Conservation (phyloP, 2,329 filamentous ascomycete species). For the Colletotrichum theobromicola region DNA sequence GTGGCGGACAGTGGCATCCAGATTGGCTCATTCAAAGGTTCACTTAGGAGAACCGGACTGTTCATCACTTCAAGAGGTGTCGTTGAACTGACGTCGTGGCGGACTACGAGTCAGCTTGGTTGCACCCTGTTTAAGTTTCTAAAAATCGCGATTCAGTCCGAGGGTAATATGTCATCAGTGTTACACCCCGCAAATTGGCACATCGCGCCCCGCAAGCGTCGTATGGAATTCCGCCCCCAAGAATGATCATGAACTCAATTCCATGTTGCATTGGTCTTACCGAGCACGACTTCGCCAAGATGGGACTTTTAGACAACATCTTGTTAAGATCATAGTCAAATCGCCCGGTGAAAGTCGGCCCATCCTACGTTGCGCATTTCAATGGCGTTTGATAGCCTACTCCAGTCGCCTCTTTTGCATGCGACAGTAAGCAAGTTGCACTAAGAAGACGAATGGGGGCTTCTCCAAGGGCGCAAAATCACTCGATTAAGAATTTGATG, state of each 20-base stretch:
- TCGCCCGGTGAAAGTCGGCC: neutral
- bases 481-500: neutral
- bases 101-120: neutral
- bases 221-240: neutral
- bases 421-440: neutral
- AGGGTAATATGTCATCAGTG: neutral
- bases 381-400: neutral
- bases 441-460: neutral
- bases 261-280: neutral
- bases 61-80: neutral
- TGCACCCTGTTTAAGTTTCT: neutral
- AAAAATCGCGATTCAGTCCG: neutral
- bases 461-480: neutral
- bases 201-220: neutral
- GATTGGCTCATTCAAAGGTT: neutral
- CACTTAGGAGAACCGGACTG: neutral
- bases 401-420: neutral
- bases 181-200: neutral
- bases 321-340: neutral
- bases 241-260: neutral
- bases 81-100: neutral
- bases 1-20: neutral
- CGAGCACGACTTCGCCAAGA: neutral
- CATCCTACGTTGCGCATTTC: neutral
- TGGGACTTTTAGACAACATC: neutral